Base-by-base conservation (phyloP, 768 basidiomycete species). In the Lactarius akahatsu region DNA sequence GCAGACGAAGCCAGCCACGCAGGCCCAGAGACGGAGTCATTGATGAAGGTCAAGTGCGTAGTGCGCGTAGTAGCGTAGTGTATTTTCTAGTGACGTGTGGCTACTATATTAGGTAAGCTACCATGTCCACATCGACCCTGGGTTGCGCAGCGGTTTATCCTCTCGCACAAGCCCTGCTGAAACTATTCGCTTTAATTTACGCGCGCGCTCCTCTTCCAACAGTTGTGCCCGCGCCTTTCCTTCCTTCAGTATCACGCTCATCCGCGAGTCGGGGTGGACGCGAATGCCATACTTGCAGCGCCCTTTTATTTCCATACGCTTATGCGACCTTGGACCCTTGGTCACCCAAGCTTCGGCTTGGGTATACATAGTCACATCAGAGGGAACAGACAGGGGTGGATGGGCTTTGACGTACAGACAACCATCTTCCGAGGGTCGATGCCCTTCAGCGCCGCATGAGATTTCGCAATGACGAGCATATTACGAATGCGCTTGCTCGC, bases 271-370 rank as follows among this genome's bases (percentile, higher is more conserved):
- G 0, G 87, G 89, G 74, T 92, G 92, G 15, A 84, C 81, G 59
- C 89, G 88, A 65, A 94, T 81, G 61, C 96, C 96, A 63, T 76
- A 81, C 71, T 89, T 88, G 40, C 90, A 91, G 69, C 96, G 86
- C 61, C 93, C 96, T 76, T 87, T 89, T 65, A 90, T 86, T 71
- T 97, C 94, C 23, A 94, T 70, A 61, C 88, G 85, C 67, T 85
- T 87, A 45, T 84, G 78, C 28, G 79, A 77, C 45, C 82, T 85
- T 8, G 81, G 80, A 6, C 90, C 94, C 76, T 98, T 98, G 57
- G 86, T 89, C 18, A 97, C 94, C 96, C 95, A 99, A 26, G 95
- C 86, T 77, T 97, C 90, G 55, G 93, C 95, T 97, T 71, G 45
- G 57, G 40, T 15, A 28, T 50, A 36, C 18, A 20, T 36, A 9